Evolutionary conservation across 257 asterid species (phyloP).

Genomic region (Penstemon eatonii): DNA sequence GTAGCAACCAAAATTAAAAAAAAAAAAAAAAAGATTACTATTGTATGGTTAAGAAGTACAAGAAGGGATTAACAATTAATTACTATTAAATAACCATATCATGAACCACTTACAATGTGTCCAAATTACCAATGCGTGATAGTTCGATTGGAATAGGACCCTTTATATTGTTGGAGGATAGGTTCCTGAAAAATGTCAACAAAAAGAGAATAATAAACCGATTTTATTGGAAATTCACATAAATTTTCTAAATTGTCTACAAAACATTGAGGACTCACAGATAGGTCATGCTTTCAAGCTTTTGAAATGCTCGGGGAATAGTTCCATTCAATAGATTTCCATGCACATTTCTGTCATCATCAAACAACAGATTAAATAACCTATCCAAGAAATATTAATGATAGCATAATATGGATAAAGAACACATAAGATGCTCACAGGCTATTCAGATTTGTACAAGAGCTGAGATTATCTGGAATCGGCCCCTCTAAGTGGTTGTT

Average conservation of each 20-base stretch:
- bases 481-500: constrained; percentile 79
- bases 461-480: constrained; percentile 88
- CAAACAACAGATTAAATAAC: constrained; percentile 12
- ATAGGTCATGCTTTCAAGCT: constrained; percentile 90
- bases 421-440: constrained; percentile 58
- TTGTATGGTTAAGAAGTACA: background rate
- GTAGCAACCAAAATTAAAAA: constrained; percentile 17
- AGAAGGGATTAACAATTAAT: too few relatives aligned
- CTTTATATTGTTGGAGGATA: constrained; percentile 66
- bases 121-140: constrained; percentile 88
- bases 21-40: background rate
- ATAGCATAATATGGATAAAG: background rate
- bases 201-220: background rate
- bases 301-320: constrained; percentile 73
- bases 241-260: background rate
- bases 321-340: constrained; percentile 84
- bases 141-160: constrained; percentile 94
- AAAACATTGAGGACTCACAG: constrained; percentile 55
- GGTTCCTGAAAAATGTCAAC: constrained; percentile 49
- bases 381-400: background rate
- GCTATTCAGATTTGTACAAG: constrained; percentile 91
- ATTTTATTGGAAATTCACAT: background rate
- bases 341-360: constrained; percentile 60
- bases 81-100: background rate
- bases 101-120: constrained; percentile 68